These are phyloP conservation scores for Xanthoconium stramineum DNA, from an alignment of 768 basidiomycete genomes.

Conservation along the genomic window DNA sequence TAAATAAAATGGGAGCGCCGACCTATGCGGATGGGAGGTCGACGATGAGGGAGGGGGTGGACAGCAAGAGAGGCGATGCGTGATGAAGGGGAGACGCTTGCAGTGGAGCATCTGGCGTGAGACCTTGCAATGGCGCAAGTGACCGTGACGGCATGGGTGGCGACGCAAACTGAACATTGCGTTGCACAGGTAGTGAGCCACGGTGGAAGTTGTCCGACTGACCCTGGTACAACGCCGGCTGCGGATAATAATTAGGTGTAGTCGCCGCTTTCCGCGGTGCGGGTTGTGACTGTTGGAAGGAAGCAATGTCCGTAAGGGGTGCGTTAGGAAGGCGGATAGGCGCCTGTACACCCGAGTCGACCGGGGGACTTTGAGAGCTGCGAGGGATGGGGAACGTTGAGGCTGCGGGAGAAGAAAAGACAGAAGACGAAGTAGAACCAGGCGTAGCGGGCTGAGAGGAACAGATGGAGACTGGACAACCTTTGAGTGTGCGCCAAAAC, in stretches of 20 bases:
- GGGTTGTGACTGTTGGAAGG: slow-evolving; percentile 38
- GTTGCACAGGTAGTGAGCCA: slow-evolving; percentile 30
- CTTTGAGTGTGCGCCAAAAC: neutral
- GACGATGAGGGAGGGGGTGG: slow-evolving; percentile 20
- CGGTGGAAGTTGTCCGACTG: slow-evolving; percentile 31
- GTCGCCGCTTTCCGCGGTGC: slow-evolving; percentile 33
- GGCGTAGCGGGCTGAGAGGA: slow-evolving; percentile 35
- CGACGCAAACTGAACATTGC: slow-evolving; percentile 28
- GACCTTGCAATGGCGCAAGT: slow-evolving; percentile 23
- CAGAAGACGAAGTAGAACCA: slow-evolving; percentile 57
- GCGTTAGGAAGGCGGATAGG: slow-evolving; percentile 71
- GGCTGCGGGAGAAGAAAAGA: slow-evolving; percentile 63
- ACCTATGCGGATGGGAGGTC: slow-evolving; percentile 23
- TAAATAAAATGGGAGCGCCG: slow-evolving; percentile 25
- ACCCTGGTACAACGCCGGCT: slow-evolving; percentile 26
- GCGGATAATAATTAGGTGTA: slow-evolving; percentile 33
- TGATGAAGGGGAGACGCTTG: slow-evolving; percentile 26
- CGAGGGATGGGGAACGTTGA: slow-evolving; percentile 60
- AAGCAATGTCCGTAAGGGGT: slow-evolving; percentile 67
- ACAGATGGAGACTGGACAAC: slow-evolving; percentile 23
- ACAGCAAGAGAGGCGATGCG: slow-evolving; percentile 25
- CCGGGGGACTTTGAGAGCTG: slow-evolving; percentile 46
- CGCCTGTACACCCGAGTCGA: slow-evolving; percentile 43
- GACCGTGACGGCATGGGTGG: slow-evolving; percentile 31
- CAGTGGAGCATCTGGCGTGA: slow-evolving; percentile 23